Base-by-base conservation (phyloP, 2,329 filamentous ascomycete species). In the Elsinoe batatas region DNA sequence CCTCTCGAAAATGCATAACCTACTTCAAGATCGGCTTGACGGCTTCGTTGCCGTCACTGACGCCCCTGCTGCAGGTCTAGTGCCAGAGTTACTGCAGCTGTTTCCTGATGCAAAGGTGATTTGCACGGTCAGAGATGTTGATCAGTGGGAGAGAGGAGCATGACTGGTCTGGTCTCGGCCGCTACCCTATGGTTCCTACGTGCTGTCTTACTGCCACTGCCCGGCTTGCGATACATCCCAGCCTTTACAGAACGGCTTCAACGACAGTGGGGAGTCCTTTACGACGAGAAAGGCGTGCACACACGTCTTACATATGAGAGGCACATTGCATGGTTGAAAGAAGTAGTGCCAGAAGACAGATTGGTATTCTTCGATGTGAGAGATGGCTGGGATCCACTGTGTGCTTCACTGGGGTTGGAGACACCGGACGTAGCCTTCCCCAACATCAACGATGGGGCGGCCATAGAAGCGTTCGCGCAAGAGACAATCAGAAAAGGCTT, bases 21-120 rank as follows among this genome's bases (percentile, higher is more conserved):
- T 37, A 33, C 69, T 64, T 60, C 68, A 71, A 47, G 58, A 61
- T 17, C 53, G 70, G 13, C 61, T 70, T 0, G 66, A 67, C 40
- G 57, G 65, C 42, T 64, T 60, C 44, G 61, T 61, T 13, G 68
- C 64, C 1, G 62, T 68, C 1, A 65, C 65, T 5, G 71, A 73
- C 43, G 56, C 65, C 18, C 69, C 71, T 0, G 64, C 62, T 5
- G 58, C 56, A 5, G 57, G 64, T n/a, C 72, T 73, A 58, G 64
- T 62, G 3, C 61, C 62, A 26, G 71, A 73, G 44, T 58, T 73
- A 2, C 56, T 67, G 11, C 51, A 56, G 4, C 63, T 65, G 1
- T 72, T 72, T 51, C 71, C 71, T 0, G 61, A 67, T 0, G 71
- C 69, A 1, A 71, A 71, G 53, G 63, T 71, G 49, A 66, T 71